phyloP scores from a whole-genome alignment of 176 grass and related monocot genomes.

The Aegilops sharonensis region DNA sequence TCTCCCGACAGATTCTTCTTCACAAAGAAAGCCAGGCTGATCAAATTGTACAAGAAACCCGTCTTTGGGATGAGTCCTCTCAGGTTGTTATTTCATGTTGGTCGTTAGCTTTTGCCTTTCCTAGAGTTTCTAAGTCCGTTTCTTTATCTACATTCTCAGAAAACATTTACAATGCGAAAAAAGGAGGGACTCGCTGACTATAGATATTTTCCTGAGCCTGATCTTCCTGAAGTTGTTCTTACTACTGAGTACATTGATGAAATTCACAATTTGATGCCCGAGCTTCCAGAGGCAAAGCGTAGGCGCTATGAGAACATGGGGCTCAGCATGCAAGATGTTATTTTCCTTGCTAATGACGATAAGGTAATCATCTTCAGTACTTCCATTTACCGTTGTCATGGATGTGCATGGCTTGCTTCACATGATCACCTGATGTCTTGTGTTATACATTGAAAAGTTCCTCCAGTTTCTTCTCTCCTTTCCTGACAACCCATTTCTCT shows the following conservation, averaged over 20 bases:
- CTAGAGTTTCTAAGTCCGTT: slow-evolving; percentile 20
- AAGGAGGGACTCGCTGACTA: slow-evolving; percentile 97
- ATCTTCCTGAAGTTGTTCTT: slow-evolving; percentile 91
- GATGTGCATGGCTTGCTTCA: slow-evolving; percentile 8
- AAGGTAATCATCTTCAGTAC: slow-evolving; percentile 47
- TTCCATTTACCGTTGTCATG: slow-evolving; percentile 20
- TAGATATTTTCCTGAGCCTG: slow-evolving; percentile 96
- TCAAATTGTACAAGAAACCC: slow-evolving; percentile 98
- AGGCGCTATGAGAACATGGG: slow-evolving; percentile 89
- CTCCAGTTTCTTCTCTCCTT: not conserved
- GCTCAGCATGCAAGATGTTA: slow-evolving; percentile 93
- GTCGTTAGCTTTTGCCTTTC: slow-evolving; percentile 20
- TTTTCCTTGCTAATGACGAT: slow-evolving; percentile 93
- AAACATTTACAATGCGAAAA: slow-evolving; percentile 96
- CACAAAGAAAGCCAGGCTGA: slow-evolving; percentile 65
- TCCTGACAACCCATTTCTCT: not conserved
- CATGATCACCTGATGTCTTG: not conserved
- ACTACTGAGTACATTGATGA: slow-evolving; percentile 62
- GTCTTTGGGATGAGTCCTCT: slow-evolving; percentile 80
- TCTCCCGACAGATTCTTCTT: slow-evolving; percentile 70
- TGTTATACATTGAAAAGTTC: not conserved
- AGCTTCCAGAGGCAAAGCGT: slow-evolving; percentile 93
- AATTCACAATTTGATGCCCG: slow-evolving; percentile 71
- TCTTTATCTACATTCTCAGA: slow-evolving; percentile 48
- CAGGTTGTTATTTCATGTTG: slow-evolving; percentile 48